Evolutionary conservation across 768 basidiomycete species (phyloP), one percentile per base, ranked within the genome.

Genomic region (Dendrothele bispora): DNA sequence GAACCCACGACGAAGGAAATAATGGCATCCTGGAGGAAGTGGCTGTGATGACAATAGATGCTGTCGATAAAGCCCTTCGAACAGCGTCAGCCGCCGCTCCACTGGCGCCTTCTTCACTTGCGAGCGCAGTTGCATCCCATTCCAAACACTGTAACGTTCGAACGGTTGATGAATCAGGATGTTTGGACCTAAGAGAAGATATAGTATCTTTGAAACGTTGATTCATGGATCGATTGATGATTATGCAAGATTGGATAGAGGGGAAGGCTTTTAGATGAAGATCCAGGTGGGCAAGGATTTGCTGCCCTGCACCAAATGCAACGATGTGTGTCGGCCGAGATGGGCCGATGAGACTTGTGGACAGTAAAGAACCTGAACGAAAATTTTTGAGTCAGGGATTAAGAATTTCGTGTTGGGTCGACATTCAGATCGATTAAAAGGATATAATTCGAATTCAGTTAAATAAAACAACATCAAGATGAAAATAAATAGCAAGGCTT

Each of bases 281-380:
- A 32, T 77, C 68, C 28, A 86, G 64, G 55, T 92, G 90, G 0
- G 81, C 75, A 35, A 74, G 70, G 35, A 84, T 77, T 60, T 92
- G 89, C 41, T 78, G 77, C 0, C 90, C 88, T 0, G 88, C 81
- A 4, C 91, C 88, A 48, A 91, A 86, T 2, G 79, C 76, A 2
- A 89, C 76, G 36, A 90, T 46, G 14, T 49, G 64, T 20, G 49
- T 63, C 0, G 83, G 83, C 0, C 48, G 27, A 0, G 48, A 48
- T 3, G 73, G 65, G 1, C 74, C 65, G 11, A 87, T 71, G 2
- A 88, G 65, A 11, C 66, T 75, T 0, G 80, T 80, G 1, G 88
- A 85, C 3, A 90, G 74, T 3, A 86, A 64, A 0, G 88, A 91
- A 25, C 84, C 88, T 89, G 51, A 39, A 12, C 6, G 29, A 7